phyloP scores from a whole-genome alignment of 1,284 basidiomycete species.

The Irpex lacteus region DNA sequence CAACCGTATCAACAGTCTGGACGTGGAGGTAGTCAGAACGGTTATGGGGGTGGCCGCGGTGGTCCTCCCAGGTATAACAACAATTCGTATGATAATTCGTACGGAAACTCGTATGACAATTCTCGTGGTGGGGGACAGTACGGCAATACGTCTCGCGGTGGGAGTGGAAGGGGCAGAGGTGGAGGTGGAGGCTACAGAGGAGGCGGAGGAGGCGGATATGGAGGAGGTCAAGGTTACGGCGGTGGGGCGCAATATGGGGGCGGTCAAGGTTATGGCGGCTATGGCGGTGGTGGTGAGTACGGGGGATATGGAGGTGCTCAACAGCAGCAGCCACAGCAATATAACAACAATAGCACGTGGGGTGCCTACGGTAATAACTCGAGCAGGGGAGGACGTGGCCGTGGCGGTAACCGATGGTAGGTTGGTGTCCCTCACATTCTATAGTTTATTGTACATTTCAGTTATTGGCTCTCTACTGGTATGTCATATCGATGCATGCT shows the following conservation, averaged over 20 bases:
- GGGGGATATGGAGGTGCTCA: conserved; percentile 13
- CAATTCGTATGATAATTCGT: not conserved
- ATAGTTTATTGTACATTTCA: not conserved
- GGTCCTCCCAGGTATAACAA: conserved; percentile 4
- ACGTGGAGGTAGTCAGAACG: conserved; percentile 1
- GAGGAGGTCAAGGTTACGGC: conserved; percentile 14
- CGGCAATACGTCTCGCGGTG: not conserved
- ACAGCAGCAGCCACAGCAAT: conserved; percentile 2
- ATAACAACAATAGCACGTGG: not conserved
- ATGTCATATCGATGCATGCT: not conserved
- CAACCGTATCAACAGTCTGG: conserved; percentile 13
- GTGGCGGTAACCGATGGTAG: not conserved
- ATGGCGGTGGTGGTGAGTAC: conserved; percentile 31
- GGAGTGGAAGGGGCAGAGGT: conserved; percentile 6
- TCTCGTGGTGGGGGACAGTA: not conserved
- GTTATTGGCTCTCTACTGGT: not conserved
- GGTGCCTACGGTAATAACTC: not conserved
- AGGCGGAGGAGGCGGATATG: conserved; percentile 26
- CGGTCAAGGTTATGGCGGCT: conserved; percentile 21
- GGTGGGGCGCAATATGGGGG: conserved; percentile 6
- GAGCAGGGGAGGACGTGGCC: not conserved
- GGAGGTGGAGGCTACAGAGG: conserved; percentile 25
- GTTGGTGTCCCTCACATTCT: not conserved
- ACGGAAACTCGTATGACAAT: not conserved
- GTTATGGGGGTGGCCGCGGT: conserved; percentile 7